Conservation (phyloP, 768 basidiomycete species). For the Tephrocybe rancida region DNA sequence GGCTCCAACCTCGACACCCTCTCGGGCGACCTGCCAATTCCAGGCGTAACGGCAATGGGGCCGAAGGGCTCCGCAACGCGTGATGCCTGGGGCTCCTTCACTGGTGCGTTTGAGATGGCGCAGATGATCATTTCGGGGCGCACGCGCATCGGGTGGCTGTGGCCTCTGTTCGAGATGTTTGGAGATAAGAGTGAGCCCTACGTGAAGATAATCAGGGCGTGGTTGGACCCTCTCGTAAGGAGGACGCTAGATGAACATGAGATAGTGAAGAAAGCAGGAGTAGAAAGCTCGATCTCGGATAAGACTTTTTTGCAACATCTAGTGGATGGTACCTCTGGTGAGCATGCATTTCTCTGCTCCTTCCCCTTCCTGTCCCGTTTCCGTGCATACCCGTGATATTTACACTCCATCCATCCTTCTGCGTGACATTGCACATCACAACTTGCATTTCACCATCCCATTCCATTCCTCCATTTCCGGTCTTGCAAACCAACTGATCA, state of each 20-base stretch:
- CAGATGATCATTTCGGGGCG: conserved; percentile 55
- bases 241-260: conserved; percentile 51
- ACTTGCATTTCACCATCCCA: too few relatives aligned
- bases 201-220: conserved; percentile 52
- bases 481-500: neutral
- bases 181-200: conserved; percentile 52
- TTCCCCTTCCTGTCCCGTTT: too few relatives aligned
- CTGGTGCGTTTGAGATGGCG: conserved; percentile 57
- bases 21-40: conserved; percentile 51
- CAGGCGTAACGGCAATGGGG: conserved; percentile 46
- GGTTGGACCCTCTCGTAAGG: conserved; percentile 67
- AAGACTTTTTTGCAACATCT: conserved; percentile 72
- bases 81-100: conserved; percentile 65
- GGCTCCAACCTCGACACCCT: conserved; percentile 66
- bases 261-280: conserved; percentile 36
- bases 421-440: too few relatives aligned
- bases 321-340: conserved; percentile 65
- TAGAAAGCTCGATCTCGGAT: conserved; percentile 42
- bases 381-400: neutral
- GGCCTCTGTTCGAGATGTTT: conserved; percentile 65
- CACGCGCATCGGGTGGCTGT: conserved; percentile 53
- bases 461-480: neutral
- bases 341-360: conserved; percentile 11
- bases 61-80: conserved; percentile 63
- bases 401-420: neutral